phyloP scores from a whole-genome alignment of 495 filamentous ascomycete species.

The Annulohypoxylon stygium region DNA sequence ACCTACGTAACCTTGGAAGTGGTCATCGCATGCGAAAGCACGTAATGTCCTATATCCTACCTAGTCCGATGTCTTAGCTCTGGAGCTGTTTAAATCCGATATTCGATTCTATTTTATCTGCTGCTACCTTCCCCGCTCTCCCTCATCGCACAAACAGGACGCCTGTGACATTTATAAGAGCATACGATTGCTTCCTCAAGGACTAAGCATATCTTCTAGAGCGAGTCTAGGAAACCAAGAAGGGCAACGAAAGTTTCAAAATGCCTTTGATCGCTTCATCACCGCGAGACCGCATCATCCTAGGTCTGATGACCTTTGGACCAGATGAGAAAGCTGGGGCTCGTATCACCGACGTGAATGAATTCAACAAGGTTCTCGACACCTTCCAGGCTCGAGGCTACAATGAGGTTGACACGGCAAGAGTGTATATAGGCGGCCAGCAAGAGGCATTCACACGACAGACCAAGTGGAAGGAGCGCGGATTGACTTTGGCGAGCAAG shows the following conservation, averaged over 20 bases:
- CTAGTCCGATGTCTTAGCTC: too few species aligned
- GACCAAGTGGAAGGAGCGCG: slow-evolving; percentile 83
- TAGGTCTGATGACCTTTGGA: slow-evolving; percentile 74
- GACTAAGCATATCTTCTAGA: neutral
- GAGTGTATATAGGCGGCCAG: slow-evolving; percentile 76
- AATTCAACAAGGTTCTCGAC: slow-evolving; percentile 74
- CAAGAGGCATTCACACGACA: slow-evolving; percentile 87
- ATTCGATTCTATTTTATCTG: neutral
- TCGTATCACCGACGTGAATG: slow-evolving; percentile 75
- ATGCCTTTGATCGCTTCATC: slow-evolving; percentile 64
- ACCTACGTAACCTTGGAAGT: neutral
- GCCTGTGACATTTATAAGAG: neutral
- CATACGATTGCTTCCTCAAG: neutral
- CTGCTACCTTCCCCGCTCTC: slow-evolving; percentile 30
- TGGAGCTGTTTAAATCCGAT: neutral
- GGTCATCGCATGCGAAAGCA: slow-evolving; percentile 15
- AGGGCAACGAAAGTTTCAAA: slow-evolving; percentile 12
- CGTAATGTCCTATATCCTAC: slow-evolving; percentile 15
- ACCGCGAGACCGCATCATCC: slow-evolving; percentile 66
- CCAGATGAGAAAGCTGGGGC: slow-evolving; percentile 68
- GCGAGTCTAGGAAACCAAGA: neutral
- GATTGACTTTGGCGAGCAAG: slow-evolving; percentile 89
- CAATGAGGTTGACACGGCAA: slow-evolving; percentile 84
- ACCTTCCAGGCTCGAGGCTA: slow-evolving; percentile 79
- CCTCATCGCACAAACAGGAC: slow-evolving; percentile 6